Conservation (phyloP, 257 asterid genomes). For the Jaltomata sinuosa region DNA sequence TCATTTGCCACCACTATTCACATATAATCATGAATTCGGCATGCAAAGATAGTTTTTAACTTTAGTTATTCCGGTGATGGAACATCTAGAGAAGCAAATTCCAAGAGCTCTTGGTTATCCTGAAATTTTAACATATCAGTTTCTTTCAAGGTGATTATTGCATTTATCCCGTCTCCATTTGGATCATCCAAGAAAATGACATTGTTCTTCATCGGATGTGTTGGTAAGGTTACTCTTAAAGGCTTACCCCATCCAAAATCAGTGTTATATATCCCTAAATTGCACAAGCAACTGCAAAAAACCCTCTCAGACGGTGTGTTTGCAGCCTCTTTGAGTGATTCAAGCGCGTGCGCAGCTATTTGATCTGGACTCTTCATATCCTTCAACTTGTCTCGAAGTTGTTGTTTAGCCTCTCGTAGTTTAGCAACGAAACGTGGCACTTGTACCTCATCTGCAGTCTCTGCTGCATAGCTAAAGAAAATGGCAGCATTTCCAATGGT, state of each 20-base stretch:
- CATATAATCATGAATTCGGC: too few species aligned
- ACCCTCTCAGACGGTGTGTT: neutral
- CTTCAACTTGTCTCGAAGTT: neutral
- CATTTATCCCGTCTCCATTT: neutral
- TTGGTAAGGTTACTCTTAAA: neutral
- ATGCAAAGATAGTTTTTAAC: too few species aligned
- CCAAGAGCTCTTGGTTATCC: neutral
- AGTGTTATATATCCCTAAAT: neutral
- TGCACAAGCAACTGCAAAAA: neutral
- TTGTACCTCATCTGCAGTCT: neutral
- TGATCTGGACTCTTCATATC: neutral
- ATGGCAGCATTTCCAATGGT: neutral
- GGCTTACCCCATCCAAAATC: neutral
- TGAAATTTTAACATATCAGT: neutral
- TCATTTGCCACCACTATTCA: too few species aligned
- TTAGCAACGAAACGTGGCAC: neutral
- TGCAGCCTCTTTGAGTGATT: neutral
- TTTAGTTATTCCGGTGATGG: too few species aligned
- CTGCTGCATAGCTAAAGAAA: neutral
- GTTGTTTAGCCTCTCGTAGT: neutral
- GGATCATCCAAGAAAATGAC: neutral
- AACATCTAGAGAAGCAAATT: neutral
- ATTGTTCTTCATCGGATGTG: neutral
- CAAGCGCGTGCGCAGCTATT: neutral
- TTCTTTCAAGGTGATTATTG: neutral